These are phyloP conservation scores for Xylariaceae sp. DNA, from an alignment of 2,329 filamentous ascomycete genomes.

Conservation along the genomic window DNA sequence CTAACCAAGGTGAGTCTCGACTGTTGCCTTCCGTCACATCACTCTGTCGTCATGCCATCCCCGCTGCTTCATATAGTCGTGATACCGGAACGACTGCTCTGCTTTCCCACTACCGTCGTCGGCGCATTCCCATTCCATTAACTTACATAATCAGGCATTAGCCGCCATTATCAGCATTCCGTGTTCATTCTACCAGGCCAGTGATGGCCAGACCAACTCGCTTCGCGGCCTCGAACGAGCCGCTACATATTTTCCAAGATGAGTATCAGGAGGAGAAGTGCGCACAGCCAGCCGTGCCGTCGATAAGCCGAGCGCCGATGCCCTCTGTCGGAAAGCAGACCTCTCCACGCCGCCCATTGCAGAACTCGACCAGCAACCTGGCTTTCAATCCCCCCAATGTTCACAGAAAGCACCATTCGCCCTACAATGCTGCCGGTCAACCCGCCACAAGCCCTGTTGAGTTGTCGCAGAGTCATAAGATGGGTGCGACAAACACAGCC, in stretches of 20 bases:
- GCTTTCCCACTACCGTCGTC: slow-evolving; percentile 2
- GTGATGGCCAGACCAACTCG: slow-evolving; percentile 50
- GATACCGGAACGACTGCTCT: slow-evolving; percentile 6
- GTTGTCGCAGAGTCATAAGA: slow-evolving; percentile 50
- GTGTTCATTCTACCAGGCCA: slow-evolving; percentile 32
- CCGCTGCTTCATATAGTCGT: slow-evolving; percentile 12
- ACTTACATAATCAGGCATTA: slow-evolving; percentile 3
- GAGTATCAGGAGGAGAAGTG: slow-evolving; percentile 36
- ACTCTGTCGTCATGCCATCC: slow-evolving; percentile 22
- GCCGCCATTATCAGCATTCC: background rate
- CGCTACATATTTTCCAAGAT: slow-evolving; percentile 50
- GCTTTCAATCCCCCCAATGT: slow-evolving; percentile 59
- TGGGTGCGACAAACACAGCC: slow-evolving; percentile 63
- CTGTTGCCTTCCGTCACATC: slow-evolving; percentile 17
- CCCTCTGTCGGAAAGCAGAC: slow-evolving; percentile 42
- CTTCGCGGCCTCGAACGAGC: slow-evolving; percentile 42
- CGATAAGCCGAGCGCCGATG: slow-evolving; percentile 54
- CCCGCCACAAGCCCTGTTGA: slow-evolving; percentile 57
- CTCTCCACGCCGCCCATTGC: slow-evolving; percentile 43
- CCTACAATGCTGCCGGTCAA: slow-evolving; percentile 57
- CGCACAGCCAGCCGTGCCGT: slow-evolving; percentile 39
- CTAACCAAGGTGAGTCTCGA: slow-evolving; percentile 27
- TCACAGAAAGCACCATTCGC: slow-evolving; percentile 56
- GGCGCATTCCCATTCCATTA: slow-evolving; percentile 1
- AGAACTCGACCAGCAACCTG: slow-evolving; percentile 54